A percentile compares a stretch with the other conserved stretches of the same genome.
Evolutionary conservation across 192 early-diverging fungal species (phyloP).

Genomic region (Martensiomyces pterosporus): DNA sequence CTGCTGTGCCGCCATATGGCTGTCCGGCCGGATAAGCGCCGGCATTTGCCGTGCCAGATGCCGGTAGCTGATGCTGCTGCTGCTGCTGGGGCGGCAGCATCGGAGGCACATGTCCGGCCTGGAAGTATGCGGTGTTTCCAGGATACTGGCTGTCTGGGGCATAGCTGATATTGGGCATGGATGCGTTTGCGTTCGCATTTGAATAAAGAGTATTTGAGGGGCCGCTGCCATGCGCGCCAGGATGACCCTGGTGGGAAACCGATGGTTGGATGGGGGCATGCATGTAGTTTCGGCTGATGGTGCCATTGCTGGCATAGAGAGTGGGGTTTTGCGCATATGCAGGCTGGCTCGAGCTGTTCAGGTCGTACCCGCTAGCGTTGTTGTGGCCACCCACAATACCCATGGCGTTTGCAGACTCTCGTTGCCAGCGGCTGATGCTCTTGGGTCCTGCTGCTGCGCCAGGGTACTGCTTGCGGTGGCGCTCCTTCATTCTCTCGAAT

Average conservation of each 20-base stretch:
- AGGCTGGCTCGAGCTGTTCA: constrained; percentile 12
- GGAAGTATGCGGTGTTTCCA: too few relatives aligned
- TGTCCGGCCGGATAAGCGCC: too few relatives aligned
- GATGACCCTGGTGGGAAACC: constrained; percentile 2
- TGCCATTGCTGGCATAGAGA: constrained; percentile 19
- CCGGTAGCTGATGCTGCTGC: constrained; percentile 3
- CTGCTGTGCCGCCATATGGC: too few relatives aligned
- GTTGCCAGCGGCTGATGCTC: constrained; percentile 40
- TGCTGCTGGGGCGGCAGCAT: constrained; percentile 1
- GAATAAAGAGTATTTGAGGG: constrained; percentile 5
- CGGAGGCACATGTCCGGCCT: not conserved
- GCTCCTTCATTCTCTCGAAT: constrained; percentile 53
- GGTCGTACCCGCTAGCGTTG: constrained; percentile 29
- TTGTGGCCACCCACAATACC: not conserved
- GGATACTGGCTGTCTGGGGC: constrained; percentile 6
- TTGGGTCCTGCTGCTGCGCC: constrained; percentile 10
- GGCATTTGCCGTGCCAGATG: too few relatives aligned
- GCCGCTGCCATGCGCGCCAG: not conserved
- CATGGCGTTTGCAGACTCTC: constrained; percentile 20
- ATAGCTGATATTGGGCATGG: constrained; percentile 34
- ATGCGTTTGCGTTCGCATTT: constrained; percentile 18
- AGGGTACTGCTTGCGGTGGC: constrained; percentile 38
- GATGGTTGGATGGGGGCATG: not conserved
- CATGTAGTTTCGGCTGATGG: constrained; percentile 19
- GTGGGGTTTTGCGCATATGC: constrained; percentile 7